Evolutionary conservation across 768 basidiomycete genomes (phyloP).

Genomic region (Pleurotus giganteus): DNA sequence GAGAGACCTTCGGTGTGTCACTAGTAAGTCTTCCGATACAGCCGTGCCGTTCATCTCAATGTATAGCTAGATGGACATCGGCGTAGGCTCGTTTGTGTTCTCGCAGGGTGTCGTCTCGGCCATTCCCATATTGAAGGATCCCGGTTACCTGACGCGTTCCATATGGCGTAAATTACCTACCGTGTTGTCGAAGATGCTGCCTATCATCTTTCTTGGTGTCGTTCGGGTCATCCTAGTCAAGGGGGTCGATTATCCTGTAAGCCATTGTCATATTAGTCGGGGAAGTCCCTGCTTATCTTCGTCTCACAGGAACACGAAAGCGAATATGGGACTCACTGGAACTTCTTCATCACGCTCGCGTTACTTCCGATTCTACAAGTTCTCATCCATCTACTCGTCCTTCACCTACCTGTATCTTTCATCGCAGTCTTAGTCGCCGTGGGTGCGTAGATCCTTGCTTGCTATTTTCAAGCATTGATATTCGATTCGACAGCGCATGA

Average conservation of each 20-base stretch:
- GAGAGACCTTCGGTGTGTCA: slow-evolving; percentile 94
- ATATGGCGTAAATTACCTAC: slow-evolving; percentile 47
- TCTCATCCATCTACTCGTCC: slow-evolving; percentile 64
- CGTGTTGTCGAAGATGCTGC: slow-evolving; percentile 57
- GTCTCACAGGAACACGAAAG: slow-evolving; percentile 78
- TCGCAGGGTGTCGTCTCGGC: slow-evolving; percentile 94
- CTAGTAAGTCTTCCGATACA: slow-evolving; percentile 51
- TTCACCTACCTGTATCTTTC: slow-evolving; percentile 47
- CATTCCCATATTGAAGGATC: slow-evolving; percentile 70
- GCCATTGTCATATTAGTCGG: slow-evolving; percentile 17
- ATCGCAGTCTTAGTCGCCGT: slow-evolving; percentile 62
- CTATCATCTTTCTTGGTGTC: slow-evolving; percentile 71
- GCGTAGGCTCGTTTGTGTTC: slow-evolving; percentile 97
- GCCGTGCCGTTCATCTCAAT: slow-evolving; percentile 5
- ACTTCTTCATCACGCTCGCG: slow-evolving; percentile 94
- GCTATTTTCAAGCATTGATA: not conserved
- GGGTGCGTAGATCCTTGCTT: slow-evolving; percentile 33
- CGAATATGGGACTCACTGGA: slow-evolving; percentile 98
- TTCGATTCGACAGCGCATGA: slow-evolving; percentile 63
- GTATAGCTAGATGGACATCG: slow-evolving; percentile 84
- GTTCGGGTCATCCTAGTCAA: slow-evolving; percentile 85
- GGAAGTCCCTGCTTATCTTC: not conserved
- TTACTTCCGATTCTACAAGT: slow-evolving; percentile 74
- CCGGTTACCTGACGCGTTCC: slow-evolving; percentile 47
- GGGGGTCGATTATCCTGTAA: slow-evolving; percentile 89